A percentile compares a stretch with the other conserved stretches of the same genome.
These are phyloP conservation scores for Nemophila menziesii DNA, from an alignment of 257 asterid species.

Conservation along the genomic window DNA sequence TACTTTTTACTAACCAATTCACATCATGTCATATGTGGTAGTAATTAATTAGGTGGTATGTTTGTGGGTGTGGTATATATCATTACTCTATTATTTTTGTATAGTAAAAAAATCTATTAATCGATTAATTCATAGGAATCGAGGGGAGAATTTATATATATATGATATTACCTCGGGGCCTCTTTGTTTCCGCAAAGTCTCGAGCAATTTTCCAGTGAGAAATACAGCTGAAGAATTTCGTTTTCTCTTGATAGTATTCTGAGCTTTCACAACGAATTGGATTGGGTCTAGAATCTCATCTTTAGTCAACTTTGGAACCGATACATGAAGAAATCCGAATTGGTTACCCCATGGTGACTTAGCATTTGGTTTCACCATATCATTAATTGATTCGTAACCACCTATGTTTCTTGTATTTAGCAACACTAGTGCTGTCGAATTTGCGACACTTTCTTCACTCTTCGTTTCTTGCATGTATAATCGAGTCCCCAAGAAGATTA, in stretches of 20 bases:
- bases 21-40: no score
- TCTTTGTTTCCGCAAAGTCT: slow-evolving; percentile 18
- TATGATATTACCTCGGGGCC: slow-evolving; percentile 47
- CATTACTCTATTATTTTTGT: slow-evolving; percentile 5
- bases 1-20: no score
- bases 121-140: neutral
- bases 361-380: slow-evolving; percentile 47
- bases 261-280: slow-evolving; percentile 31
- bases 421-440: slow-evolving; percentile 37
- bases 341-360: slow-evolving; percentile 56
- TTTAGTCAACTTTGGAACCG: slow-evolving; percentile 27
- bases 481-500: slow-evolving; percentile 37
- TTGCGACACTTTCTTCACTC: slow-evolving; percentile 15
- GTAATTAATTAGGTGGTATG: no score
- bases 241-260: slow-evolving; percentile 29
- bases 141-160: no score
- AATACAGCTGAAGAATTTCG: slow-evolving; percentile 35
- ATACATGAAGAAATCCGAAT: slow-evolving; percentile 41
- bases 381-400: slow-evolving; percentile 54
- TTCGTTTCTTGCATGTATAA: slow-evolving; percentile 38
- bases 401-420: slow-evolving; percentile 48
- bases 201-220: slow-evolving; percentile 37
- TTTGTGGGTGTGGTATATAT: no score
- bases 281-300: slow-evolving; percentile 25
- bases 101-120: neutral